Percentiles rank a stretch among this genome's conserved stretches.
Evolutionary conservation across 129 eudicot species (phyloP).

Genomic region (Logfia minima): DNA sequence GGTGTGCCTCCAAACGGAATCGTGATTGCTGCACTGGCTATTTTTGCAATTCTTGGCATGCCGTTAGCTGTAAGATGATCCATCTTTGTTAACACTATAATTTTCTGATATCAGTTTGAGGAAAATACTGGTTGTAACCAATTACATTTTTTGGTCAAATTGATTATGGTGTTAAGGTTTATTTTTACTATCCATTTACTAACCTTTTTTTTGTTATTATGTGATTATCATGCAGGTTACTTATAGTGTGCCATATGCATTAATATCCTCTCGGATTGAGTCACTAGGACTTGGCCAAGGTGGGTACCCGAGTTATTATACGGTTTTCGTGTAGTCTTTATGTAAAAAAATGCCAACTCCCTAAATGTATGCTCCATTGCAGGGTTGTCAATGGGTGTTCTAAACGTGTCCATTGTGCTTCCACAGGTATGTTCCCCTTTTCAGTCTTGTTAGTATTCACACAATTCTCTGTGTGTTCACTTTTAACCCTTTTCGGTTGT

Average conservation of each 20-base stretch:
- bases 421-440: conserved; percentile 65
- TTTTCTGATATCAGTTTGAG: not conserved
- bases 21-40: conserved; percentile 63
- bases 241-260: conserved; percentile 94
- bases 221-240: conserved; percentile 71
- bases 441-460: not conserved
- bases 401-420: conserved; percentile 83
- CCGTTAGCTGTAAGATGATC: conserved; percentile 79
- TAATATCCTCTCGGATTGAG: conserved; percentile 85
- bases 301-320: conserved; percentile 22
- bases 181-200: not conserved
- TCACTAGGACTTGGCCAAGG: conserved; percentile 98
- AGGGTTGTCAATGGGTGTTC: conserved; percentile 99
- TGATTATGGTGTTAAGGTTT: not conserved
- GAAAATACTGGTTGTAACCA: not conserved
- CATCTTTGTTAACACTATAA: not conserved
- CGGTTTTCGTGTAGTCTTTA: not conserved
- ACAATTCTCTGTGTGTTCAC: not conserved
- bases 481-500: not conserved
- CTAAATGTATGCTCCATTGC: conserved; percentile 31
- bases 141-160: not conserved
- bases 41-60: conserved; percentile 84
- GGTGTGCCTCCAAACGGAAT: conserved; percentile 67
- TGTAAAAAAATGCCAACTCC: not conserved
- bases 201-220: conserved; percentile 11